Evolutionary conservation across 768 basidiomycete species (phyloP).

Genomic region (Mycena capillaripes): DNA sequence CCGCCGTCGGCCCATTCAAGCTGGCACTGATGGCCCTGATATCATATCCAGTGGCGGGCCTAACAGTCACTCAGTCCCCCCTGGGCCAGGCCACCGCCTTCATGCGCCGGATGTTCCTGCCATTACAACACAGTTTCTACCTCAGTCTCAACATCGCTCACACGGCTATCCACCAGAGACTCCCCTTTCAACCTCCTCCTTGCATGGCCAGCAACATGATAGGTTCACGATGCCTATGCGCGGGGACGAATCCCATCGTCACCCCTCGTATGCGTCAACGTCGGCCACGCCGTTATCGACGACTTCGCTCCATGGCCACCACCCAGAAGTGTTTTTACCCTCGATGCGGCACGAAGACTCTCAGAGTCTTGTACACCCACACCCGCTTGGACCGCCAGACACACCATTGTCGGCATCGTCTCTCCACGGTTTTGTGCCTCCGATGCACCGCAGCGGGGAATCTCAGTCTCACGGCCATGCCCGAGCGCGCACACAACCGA

Average conservation of each 20-base stretch:
- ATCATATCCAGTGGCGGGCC: not conserved
- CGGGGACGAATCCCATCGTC: slow-evolving; percentile 1
- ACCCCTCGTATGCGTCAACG: not conserved
- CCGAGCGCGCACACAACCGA: not conserved
- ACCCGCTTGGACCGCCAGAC: slow-evolving; percentile 1
- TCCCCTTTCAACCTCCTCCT: slow-evolving; percentile 15
- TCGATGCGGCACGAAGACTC: slow-evolving; percentile 17
- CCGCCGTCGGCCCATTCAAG: slow-evolving; percentile 1
- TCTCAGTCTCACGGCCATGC: not conserved
- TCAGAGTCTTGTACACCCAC: not conserved
- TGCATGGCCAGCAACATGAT: slow-evolving; percentile 10
- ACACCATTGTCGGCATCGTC: slow-evolving; percentile 25
- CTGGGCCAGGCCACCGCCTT: slow-evolving; percentile 14
- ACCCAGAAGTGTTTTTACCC: not conserved
- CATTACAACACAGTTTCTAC: slow-evolving; percentile 31
- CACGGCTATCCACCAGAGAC: slow-evolving; percentile 13
- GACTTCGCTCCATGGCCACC: slow-evolving; percentile 13
- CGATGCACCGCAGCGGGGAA: slow-evolving; percentile 7
- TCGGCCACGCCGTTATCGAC: slow-evolving; percentile 22
- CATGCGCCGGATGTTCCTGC: slow-evolving; percentile 32
- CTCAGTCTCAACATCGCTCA: slow-evolving; percentile 12
- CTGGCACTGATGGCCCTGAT: not conserved
- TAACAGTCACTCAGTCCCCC: not conserved
- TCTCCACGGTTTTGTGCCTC: not conserved
- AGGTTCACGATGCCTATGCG: not conserved